Evolutionary conservation across 176 grass and related monocot species (phyloP).

Genomic region (Oryza rufipogon): DNA sequence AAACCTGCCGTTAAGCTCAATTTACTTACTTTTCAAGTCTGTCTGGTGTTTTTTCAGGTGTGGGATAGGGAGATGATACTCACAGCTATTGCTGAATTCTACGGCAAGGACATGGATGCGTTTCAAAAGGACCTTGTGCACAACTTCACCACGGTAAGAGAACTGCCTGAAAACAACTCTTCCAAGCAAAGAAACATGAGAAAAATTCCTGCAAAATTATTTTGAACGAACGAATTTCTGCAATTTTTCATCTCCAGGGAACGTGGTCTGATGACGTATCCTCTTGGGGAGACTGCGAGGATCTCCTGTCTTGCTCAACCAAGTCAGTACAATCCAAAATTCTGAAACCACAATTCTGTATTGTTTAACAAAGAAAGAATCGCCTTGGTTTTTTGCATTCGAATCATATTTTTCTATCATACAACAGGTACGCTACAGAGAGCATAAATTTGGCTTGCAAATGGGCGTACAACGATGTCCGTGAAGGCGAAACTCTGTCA

Average conservation of each 20-base stretch:
- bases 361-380: neutral
- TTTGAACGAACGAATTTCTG: neutral
- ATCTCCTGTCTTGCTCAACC: slow-evolving; percentile 69
- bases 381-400: neutral
- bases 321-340: slow-evolving; percentile 42
- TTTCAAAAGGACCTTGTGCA: slow-evolving; percentile 68
- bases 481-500: slow-evolving; percentile 57
- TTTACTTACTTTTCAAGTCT: neutral
- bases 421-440: slow-evolving; percentile 72
- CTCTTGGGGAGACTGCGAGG: slow-evolving; percentile 67
- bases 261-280: slow-evolving; percentile 63
- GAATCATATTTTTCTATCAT: neutral
- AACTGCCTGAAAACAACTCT: neutral
- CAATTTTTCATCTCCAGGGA: slow-evolving; percentile 39
- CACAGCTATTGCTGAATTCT: slow-evolving; percentile 63
- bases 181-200: neutral
- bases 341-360: neutral
- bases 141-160: slow-evolving; percentile 68
- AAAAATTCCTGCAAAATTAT: neutral
- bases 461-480: slow-evolving; percentile 62
- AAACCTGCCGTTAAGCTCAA: neutral
- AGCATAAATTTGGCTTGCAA: slow-evolving; percentile 87
- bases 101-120: slow-evolving; percentile 58
- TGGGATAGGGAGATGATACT: slow-evolving; percentile 94
- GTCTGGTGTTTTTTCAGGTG: slow-evolving; percentile 47